phyloP scores from a whole-genome alignment of 305 asterid species.

The Petunia hybrid region DNA sequence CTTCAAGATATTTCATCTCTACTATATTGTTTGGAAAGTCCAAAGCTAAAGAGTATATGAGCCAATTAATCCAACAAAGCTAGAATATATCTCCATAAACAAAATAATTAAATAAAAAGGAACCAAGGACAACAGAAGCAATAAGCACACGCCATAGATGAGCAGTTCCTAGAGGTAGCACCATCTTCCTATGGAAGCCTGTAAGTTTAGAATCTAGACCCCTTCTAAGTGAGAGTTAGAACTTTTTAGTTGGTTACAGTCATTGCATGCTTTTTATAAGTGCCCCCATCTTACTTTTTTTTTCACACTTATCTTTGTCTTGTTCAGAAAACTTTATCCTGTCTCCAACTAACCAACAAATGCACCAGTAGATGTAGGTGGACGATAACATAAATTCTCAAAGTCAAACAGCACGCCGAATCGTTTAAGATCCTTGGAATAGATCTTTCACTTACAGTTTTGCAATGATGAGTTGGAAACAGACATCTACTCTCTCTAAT shows the following conservation, averaged over 20 bases:
- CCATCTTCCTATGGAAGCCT: neutral
- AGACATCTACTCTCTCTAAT: neutral
- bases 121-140: neutral
- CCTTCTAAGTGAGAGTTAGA: neutral
- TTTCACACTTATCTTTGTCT: constrained; percentile 4
- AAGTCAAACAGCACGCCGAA: neutral
- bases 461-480: neutral
- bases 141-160: neutral
- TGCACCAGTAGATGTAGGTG: neutral
- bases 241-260: neutral
- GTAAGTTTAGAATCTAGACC: neutral
- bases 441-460: neutral
- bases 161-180: neutral
- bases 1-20: neutral
- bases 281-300: neutral
- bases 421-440: neutral
- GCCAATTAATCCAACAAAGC: neutral
- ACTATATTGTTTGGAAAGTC: neutral
- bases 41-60: constrained; percentile 10
- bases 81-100: neutral
- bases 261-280: constrained; percentile 5
- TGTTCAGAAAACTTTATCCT: neutral
- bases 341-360: constrained; percentile 14
- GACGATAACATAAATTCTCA: neutral
- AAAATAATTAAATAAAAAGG: neutral